phyloP scores from a whole-genome alignment of 78 protist species.

The Dictyostelium firmibasis region DNA sequence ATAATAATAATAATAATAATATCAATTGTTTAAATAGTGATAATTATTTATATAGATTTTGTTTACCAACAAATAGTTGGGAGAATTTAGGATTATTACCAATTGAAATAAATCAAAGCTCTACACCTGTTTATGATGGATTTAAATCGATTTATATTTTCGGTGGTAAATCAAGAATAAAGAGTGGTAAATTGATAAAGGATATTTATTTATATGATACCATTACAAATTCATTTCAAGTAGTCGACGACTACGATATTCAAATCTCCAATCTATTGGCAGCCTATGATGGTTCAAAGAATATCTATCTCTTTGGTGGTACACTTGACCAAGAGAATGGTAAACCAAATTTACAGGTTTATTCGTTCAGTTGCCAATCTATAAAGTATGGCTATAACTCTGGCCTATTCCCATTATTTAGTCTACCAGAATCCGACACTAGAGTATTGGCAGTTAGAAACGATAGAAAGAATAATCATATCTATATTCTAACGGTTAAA shows the following conservation, averaged over 20 bases:
- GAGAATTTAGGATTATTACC: background rate
- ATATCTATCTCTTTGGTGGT: constrained; percentile 3
- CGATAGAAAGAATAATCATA: constrained; percentile 25
- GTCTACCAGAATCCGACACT: background rate
- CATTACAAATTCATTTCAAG: background rate
- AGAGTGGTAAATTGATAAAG: background rate
- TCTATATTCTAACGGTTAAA: background rate
- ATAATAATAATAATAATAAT: constrained; percentile 5
- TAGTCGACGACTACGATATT: background rate
- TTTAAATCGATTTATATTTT: background rate
- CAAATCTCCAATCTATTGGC: background rate
- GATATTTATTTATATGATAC: background rate
- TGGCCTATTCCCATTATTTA: background rate
- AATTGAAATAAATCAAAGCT: background rate
- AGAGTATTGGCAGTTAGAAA: constrained; percentile 16
- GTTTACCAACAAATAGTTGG: constrained; percentile 11
- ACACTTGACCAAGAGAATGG: background rate
- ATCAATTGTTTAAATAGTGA: background rate
- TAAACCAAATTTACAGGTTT: background rate
- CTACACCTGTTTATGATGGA: constrained; percentile 30
- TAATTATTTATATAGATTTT: constrained; percentile 11
- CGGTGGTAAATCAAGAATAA: constrained; percentile 1
- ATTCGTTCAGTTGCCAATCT: background rate
- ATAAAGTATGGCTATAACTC: background rate
- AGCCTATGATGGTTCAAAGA: background rate